These are phyloP conservation scores for Paecilomyces niveus DNA, from an alignment of 2,329 filamentous ascomycete genomes.

Conservation along the genomic window DNA sequence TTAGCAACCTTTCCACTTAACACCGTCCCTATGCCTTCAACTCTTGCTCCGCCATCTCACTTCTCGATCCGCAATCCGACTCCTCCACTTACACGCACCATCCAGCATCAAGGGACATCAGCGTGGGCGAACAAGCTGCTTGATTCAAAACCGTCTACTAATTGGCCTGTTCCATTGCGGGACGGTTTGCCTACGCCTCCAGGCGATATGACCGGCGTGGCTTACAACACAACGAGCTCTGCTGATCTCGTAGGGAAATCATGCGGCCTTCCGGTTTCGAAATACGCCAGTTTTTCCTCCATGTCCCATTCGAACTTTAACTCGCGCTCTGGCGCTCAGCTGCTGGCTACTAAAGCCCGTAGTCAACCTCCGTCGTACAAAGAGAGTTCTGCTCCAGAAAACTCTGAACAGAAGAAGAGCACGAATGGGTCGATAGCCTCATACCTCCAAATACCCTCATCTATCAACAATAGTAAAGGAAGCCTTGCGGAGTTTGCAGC, in stretches of 20 bases:
- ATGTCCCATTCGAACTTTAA: constrained; percentile 16
- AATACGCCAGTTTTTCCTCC: constrained; percentile 13
- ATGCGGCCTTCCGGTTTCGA: constrained; percentile 17
- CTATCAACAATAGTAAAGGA: constrained; percentile 68
- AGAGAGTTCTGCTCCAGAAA: constrained; percentile 13
- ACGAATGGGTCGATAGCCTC: constrained; percentile 36
- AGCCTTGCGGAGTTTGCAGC: constrained; percentile 77
- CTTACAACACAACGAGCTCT: constrained; percentile 26
- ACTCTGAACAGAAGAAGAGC: constrained; percentile 18
- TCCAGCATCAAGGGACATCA: constrained; percentile 9
- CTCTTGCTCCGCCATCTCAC: constrained; percentile 18
- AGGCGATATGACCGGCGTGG: constrained; percentile 35
- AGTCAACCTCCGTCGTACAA: constrained; percentile 16
- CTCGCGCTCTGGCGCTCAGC: constrained; percentile 13
- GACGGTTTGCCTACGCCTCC: constrained; percentile 37
- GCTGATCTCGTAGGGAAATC: constrained; percentile 24
- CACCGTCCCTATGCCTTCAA: constrained; percentile 27
- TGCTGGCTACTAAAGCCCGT: constrained; percentile 16
- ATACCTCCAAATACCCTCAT: constrained; percentile 62
- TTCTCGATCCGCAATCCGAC: constrained; percentile 19
- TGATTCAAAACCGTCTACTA: constrained; percentile 10
- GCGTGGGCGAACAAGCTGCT: constrained; percentile 7
- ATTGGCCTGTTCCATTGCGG: constrained; percentile 30
- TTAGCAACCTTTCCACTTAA: constrained; percentile 8
- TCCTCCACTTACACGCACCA: constrained; percentile 16